Evolutionary conservation across 106 monocot genomes (phyloP), one percentile per base, ranked within the genome.

Genomic region (Alisma plantagoaquatica): DNA sequence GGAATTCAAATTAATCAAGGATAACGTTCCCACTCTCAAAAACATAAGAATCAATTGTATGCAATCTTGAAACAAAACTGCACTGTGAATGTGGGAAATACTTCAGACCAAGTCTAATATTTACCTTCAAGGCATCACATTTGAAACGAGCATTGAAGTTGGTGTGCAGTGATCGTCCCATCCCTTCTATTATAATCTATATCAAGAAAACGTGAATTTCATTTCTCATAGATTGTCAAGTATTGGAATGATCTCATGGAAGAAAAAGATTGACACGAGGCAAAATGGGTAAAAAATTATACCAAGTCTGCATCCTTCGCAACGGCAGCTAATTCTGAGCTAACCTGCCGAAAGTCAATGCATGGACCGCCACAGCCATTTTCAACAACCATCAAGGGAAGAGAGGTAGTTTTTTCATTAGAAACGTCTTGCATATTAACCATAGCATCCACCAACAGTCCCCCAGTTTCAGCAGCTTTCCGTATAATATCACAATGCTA

Each of bases 401-500:
- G 85, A 32, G 82, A 79, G 27, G 62, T 56, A 19, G 62, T 49
- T 22, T 56, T 49, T 15, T 58, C 73, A 66, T 70, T 66, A 4
- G 64, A 64, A 32, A 49, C 75, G 46, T 86, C 79, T 59, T 77
- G 57, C 17, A 72, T 42, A 35, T 76, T 73, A 64, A 59, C 74
- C 98, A 98, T 98, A 1, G 90, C 98, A 77, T 98, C 98, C 52
- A 98, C 69, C 31, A 98, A 65, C 20, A 98, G 56, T 19, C 98
- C 85, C 63, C 98, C 98, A 61, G 98, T 90, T 75, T 90, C 98
- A 46, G 98, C 98, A 69, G 98, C 90, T 63, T 82, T 98, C 8
- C 98, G 60, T 21, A 90, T 73, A 4, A 82, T 70, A 68, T 90
- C 98, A 65, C 90, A 98, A 25, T 98, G 84, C 98, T 98, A 75